phyloP scores from a whole-genome alignment of 1,139 yeast genomes.

The Kodamaea plutei region DNA sequence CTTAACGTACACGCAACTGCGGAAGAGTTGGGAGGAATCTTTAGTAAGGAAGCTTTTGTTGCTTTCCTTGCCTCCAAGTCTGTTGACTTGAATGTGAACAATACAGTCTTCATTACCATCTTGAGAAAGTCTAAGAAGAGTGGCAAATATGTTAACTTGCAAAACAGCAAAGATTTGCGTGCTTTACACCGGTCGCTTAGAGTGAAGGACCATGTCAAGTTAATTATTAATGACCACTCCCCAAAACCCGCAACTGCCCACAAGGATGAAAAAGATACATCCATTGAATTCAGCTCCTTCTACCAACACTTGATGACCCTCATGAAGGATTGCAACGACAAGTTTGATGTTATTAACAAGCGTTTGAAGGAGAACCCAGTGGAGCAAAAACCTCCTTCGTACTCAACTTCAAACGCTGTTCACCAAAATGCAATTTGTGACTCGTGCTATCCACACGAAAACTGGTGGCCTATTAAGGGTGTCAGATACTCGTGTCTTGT shows the following conservation, averaged over 20 bases:
- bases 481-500: conserved; percentile 50
- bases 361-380: conserved; percentile 3
- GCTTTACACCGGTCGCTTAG: conserved; percentile 43
- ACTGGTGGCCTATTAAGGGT: conserved; percentile 36
- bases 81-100: conserved; percentile 7
- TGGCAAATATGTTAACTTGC: conserved; percentile 38
- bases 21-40: conserved; percentile 7
- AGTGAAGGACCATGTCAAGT: conserved; percentile 38
- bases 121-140: conserved; percentile 42
- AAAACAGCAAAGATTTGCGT: conserved; percentile 38
- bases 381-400: conserved; percentile 3
- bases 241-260: conserved; percentile 3
- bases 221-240: conserved; percentile 23
- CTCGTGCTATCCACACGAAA: conserved; percentile 26
- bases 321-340: conserved; percentile 5
- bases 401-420: conserved; percentile 5
- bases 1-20: too few relatives aligned
- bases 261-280: conserved; percentile 2
- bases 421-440: conserved; percentile 49
- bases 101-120: conserved; percentile 9
- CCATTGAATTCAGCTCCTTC: not conserved
- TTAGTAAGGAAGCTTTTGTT: conserved; percentile 12
- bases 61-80: conserved; percentile 10
- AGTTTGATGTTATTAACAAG: conserved; percentile 4
- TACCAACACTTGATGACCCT: conserved; percentile 2